Conservation (phyloP, 768 basidiomycete genomes). For the Xerocomellus dryophilus region DNA sequence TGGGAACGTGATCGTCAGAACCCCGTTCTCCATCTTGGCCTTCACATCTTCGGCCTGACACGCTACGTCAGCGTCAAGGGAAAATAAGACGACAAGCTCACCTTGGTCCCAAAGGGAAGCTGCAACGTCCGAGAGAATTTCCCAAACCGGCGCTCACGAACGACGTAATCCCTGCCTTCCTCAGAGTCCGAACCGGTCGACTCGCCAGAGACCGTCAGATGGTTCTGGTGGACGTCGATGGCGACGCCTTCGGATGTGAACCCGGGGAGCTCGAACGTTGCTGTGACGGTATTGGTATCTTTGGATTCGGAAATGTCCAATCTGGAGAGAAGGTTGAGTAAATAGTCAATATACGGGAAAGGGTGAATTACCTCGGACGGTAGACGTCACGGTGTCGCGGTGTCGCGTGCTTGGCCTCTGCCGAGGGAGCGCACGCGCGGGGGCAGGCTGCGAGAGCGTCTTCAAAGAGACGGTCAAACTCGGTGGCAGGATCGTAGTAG, state of each 20-base stretch:
- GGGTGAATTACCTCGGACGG: constrained; percentile 21
- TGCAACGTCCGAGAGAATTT: constrained; percentile 36
- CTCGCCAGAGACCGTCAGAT: constrained; percentile 48
- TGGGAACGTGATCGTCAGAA: constrained; percentile 49
- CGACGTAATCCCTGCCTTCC: constrained; percentile 38
- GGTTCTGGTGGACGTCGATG: constrained; percentile 46
- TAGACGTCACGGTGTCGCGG: not conserved
- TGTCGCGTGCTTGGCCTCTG: not conserved
- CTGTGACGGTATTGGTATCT: constrained; percentile 43
- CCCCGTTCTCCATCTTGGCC: constrained; percentile 46
- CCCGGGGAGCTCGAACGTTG: constrained; percentile 56
- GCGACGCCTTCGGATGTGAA: constrained; percentile 46
- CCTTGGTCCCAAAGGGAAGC: constrained; percentile 40
- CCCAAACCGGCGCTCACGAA: constrained; percentile 46
- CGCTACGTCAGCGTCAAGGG: not conserved
- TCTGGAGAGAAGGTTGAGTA: constrained; percentile 15
- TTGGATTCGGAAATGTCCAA: constrained; percentile 48
- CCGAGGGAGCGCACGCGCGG: not conserved
- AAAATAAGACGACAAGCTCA: constrained; percentile 7
- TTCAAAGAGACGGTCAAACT: constrained; percentile 8
- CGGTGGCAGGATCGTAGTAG: constrained; percentile 2
- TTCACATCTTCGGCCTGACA: constrained; percentile 44
- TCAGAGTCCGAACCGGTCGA: constrained; percentile 29
- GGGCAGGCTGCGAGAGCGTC: constrained; percentile 24
- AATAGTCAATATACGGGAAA: not conserved